Percentiles rank a stretch among this genome's conserved stretches.
Evolutionary conservation across 148 eudicot species (phyloP).

Genomic region (Pharnaceum exiguum): DNA sequence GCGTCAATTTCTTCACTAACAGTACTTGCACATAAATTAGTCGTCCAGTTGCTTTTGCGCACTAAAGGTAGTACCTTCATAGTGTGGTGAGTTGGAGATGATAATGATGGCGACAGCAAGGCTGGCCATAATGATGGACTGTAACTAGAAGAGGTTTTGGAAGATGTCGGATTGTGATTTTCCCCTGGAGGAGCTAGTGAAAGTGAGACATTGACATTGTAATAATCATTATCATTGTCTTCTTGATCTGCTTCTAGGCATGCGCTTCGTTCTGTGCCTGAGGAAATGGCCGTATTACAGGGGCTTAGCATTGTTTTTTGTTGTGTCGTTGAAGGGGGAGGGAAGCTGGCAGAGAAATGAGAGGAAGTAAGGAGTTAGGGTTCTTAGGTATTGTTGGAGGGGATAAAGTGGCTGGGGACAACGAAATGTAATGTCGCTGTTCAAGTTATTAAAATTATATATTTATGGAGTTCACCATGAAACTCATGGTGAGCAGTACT

Average conservation of each 20-base stretch:
- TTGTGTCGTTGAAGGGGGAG: background rate
- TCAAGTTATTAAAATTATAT: no score
- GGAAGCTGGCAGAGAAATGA: background rate
- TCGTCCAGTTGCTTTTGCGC: background rate
- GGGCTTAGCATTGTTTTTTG: background rate
- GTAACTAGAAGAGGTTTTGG: background rate
- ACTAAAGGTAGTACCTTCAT: no score
- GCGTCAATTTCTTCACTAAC: background rate
- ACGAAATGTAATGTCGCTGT: no score
- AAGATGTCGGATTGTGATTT: constrained; percentile 1
- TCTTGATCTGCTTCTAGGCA: background rate
- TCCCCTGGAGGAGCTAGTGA: constrained; percentile 21
- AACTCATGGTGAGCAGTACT: no score
- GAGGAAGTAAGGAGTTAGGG: background rate
- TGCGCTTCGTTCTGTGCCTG: constrained; percentile 8
- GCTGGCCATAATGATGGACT: background rate
- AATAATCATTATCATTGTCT: background rate
- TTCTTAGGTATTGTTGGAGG: background rate
- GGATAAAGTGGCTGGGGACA: constrained; percentile 6
- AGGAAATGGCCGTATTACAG: background rate
- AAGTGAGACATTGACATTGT: constrained; percentile 13
- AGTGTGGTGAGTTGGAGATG: background rate
- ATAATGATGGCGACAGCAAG: background rate
- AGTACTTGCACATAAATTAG: background rate
- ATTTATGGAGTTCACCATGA: no score